A percentile compares a stretch with the other conserved stretches of the same genome.
phyloP scores from a whole-genome alignment of 169 alveolate species.

The Babesia microti region DNA sequence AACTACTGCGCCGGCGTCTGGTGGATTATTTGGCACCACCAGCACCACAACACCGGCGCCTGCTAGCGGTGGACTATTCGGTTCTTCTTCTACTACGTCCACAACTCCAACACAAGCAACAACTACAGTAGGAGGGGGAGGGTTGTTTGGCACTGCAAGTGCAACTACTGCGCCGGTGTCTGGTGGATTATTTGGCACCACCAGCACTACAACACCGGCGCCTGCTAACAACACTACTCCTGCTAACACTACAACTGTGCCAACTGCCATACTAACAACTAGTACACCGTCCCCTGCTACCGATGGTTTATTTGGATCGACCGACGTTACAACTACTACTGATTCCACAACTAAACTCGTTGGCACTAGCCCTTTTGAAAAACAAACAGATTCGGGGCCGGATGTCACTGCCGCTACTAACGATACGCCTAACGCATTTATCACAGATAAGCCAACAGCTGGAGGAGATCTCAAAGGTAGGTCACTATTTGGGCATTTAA shows the following conservation, averaged over 20 bases:
- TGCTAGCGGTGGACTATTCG: slow-evolving; percentile 1
- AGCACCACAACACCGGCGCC: slow-evolving; percentile 3
- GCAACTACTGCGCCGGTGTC: neutral
- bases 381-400: no score
- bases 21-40: slow-evolving; percentile 13
- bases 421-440: no score
- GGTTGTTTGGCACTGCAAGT: slow-evolving; percentile 16
- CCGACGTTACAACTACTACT: neutral
- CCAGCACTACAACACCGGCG: slow-evolving; percentile 6
- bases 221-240: slow-evolving; percentile 2
- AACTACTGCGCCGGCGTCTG: slow-evolving; percentile 3
- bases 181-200: slow-evolving; percentile 2
- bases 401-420: no score
- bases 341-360: neutral
- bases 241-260: slow-evolving; percentile 1
- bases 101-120: slow-evolving; percentile 4
- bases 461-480: no score
- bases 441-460: no score
- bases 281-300: neutral
- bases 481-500: no score
- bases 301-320: neutral
- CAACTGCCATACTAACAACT: neutral
- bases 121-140: slow-evolving; percentile 12
- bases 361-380: no score
- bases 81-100: slow-evolving; percentile 5